Conservation (phyloP, 352 stramenopile genomes). For the Pythium phragmitis region DNA sequence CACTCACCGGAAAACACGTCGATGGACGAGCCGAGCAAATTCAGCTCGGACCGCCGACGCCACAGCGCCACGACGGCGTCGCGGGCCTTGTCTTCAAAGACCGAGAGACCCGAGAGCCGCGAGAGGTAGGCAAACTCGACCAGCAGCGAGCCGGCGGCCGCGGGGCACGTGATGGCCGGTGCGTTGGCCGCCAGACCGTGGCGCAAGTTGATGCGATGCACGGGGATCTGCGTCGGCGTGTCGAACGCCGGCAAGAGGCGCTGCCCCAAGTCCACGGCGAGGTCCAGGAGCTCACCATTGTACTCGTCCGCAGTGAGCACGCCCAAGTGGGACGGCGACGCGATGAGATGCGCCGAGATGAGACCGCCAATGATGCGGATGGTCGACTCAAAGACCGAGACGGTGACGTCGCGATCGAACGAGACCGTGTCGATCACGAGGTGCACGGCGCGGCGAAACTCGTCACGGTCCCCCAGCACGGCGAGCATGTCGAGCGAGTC, state of each 20-base stretch:
- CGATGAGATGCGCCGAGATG: conserved; percentile 89
- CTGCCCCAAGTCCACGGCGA: conserved; percentile 94
- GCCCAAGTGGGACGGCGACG: conserved; percentile 52
- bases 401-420: conserved; percentile 88
- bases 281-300: conserved; percentile 89
- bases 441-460: conserved; percentile 71
- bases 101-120: conserved; percentile 50
- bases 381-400: conserved; percentile 93
- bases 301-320: conserved; percentile 80
- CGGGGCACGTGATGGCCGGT: conserved; percentile 92
- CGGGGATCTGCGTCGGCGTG: conserved; percentile 94
- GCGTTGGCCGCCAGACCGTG: conserved; percentile 59
- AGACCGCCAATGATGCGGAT: conserved; percentile 92
- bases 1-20: conserved; percentile 88
- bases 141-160: conserved; percentile 94
- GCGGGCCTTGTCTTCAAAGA: conserved; percentile 64
- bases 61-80: conserved; percentile 77
- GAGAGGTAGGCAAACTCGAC: conserved; percentile 97
- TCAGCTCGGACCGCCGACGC: conserved; percentile 67
- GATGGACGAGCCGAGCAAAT: conserved; percentile 95
- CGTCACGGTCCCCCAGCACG: conserved; percentile 75
- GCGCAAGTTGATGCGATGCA: conserved; percentile 95
- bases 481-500: conserved; percentile 90
- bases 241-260: conserved; percentile 97
- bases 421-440: conserved; percentile 55